Conservation (phyloP, 768 basidiomycete genomes). For the Suillus subluteus region DNA sequence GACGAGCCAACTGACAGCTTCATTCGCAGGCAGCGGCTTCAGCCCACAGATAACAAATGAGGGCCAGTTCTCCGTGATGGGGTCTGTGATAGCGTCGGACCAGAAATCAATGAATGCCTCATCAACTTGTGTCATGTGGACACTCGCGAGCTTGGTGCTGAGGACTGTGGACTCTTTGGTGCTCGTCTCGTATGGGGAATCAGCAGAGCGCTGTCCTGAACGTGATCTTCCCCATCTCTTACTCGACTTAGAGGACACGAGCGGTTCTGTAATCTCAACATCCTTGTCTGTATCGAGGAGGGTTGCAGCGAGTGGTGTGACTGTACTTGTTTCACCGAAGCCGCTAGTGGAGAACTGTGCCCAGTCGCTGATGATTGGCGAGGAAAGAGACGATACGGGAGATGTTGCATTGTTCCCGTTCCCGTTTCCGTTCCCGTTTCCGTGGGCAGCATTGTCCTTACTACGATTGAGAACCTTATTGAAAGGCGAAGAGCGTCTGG, state of each 20-base stretch:
- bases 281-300: constrained; percentile 65
- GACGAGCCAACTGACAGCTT: constrained; percentile 62
- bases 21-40: constrained; percentile 37
- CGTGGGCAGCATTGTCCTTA: constrained; percentile 3
- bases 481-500: constrained; percentile 39
- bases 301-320: constrained; percentile 52
- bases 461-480: constrained; percentile 28
- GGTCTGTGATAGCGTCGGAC: constrained; percentile 74
- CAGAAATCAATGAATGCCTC: constrained; percentile 87
- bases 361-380: constrained; percentile 55
- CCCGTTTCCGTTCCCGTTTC: constrained; percentile 21
- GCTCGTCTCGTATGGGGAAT: constrained; percentile 16
- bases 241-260: constrained; percentile 37
- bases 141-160: constrained; percentile 44
- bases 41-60: constrained; percentile 73
- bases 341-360: constrained; percentile 67
- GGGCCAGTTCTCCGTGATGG: constrained; percentile 67
- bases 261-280: constrained; percentile 54
- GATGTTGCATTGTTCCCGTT: constrained; percentile 28
- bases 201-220: constrained; percentile 26
- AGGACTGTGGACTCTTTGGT: constrained; percentile 20
- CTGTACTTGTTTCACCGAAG: constrained; percentile 47
- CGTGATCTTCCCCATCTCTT: constrained; percentile 36
- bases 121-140: constrained; percentile 59
- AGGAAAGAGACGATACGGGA: constrained; percentile 31